phyloP scores from a whole-genome alignment of 1,139 yeast species.

The Casaregolazyma suthepensis region DNA sequence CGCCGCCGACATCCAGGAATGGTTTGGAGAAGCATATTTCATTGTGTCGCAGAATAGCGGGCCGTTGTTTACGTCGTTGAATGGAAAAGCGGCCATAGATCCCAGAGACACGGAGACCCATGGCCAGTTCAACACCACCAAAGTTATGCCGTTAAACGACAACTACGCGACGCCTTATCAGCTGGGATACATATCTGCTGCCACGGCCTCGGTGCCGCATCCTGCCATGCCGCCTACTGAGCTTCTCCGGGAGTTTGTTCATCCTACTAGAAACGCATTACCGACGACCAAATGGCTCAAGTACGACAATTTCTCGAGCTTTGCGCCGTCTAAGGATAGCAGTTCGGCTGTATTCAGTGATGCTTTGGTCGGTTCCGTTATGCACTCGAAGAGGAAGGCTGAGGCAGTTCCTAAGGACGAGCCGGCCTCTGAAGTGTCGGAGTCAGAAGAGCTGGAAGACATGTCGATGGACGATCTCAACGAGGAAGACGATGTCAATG shows the following conservation, averaged over 20 bases:
- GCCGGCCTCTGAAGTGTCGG: slow-evolving; percentile 17
- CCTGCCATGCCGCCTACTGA: slow-evolving; percentile 63
- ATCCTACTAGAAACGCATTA: slow-evolving; percentile 81
- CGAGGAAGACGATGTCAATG: slow-evolving; percentile 13
- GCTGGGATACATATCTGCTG: slow-evolving; percentile 50
- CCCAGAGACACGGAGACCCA: slow-evolving; percentile 56
- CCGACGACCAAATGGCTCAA: slow-evolving; percentile 80
- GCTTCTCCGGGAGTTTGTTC: slow-evolving; percentile 64
- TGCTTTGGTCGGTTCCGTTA: slow-evolving; percentile 58
- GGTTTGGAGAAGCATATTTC: slow-evolving; percentile 61
- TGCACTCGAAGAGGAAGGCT: slow-evolving; percentile 73
- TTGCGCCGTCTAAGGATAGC: slow-evolving; percentile 77
- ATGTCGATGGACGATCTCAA: slow-evolving; percentile 10
- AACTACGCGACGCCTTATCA: slow-evolving; percentile 27
- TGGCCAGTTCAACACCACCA: slow-evolving; percentile 52
- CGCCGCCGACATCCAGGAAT: slow-evolving; percentile 49
- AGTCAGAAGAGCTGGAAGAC: slow-evolving; percentile 14
- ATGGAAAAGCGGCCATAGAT: slow-evolving; percentile 60
- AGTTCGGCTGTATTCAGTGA: slow-evolving; percentile 60
- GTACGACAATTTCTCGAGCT: slow-evolving; percentile 57
- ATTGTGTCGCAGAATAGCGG: slow-evolving; percentile 40
- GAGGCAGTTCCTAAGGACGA: slow-evolving; percentile 11
- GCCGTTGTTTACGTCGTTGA: slow-evolving; percentile 66
- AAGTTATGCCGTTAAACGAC: slow-evolving; percentile 46
- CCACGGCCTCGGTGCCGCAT: slow-evolving; percentile 46